Percentiles rank a stretch among this genome's conserved stretches.
phyloP scores from a whole-genome alignment of 1,284 basidiomycete species.

The Farysia itapuensis region DNA sequence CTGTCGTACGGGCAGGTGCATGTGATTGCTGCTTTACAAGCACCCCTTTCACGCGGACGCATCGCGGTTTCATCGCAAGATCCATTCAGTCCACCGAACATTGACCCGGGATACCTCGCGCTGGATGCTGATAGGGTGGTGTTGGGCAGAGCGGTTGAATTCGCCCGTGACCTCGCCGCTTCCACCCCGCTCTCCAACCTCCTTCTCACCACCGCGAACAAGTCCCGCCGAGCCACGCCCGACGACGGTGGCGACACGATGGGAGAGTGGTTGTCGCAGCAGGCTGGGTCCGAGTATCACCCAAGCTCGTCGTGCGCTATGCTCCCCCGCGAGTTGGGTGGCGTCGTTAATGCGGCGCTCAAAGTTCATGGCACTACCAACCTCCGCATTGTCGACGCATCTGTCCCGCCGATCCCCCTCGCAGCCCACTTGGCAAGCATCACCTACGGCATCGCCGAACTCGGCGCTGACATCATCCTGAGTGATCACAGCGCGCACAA shows the following conservation, averaged over 20 bases:
- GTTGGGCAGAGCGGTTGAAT: slow-evolving; percentile 3
- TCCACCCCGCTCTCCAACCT: not conserved
- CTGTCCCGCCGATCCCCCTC: slow-evolving; percentile 40
- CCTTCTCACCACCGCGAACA: not conserved
- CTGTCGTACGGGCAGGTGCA: not conserved
- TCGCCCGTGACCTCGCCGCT: not conserved
- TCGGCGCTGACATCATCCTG: slow-evolving; percentile 40
- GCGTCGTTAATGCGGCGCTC: not conserved
- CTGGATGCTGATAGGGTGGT: slow-evolving; percentile 4
- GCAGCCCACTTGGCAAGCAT: slow-evolving; percentile 64
- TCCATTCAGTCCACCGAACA: slow-evolving; percentile 56
- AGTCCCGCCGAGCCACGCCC: too few relatives aligned
- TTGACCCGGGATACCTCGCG: slow-evolving; percentile 53
- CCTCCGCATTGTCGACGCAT: not conserved
- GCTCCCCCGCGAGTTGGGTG: not conserved
- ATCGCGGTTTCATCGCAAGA: slow-evolving; percentile 25
- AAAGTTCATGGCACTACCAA: not conserved
- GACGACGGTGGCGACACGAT: too few relatives aligned
- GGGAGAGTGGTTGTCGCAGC: not conserved
- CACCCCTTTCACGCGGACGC: slow-evolving; percentile 15
- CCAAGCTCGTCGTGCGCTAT: not conserved
- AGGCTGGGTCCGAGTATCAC: not conserved
- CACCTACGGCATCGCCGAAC: slow-evolving; percentile 66
- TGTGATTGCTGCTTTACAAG: not conserved
- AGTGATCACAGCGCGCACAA: too few relatives aligned